These are phyloP conservation scores for Lasiodiplodia gonubiensis DNA, from an alignment of 2,329 filamentous ascomycete species.

Conservation along the genomic window DNA sequence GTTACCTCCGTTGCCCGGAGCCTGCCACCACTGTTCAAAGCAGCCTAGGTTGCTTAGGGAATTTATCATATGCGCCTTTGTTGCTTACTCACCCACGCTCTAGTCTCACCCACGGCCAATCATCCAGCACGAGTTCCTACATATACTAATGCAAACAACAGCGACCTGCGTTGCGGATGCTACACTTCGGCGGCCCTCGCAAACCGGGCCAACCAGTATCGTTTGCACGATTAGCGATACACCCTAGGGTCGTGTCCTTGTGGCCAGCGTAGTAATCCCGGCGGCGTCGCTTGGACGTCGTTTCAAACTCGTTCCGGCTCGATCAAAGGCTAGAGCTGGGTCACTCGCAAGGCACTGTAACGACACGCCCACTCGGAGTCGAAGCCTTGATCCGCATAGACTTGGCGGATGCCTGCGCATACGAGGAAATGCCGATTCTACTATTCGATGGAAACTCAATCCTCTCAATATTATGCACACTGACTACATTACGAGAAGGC, in stretches of 20 bases:
- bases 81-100: slow-evolving; percentile 25
- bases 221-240: slow-evolving; percentile 21
- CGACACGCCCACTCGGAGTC: slow-evolving; percentile 3
- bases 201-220: slow-evolving; percentile 14
- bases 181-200: slow-evolving; percentile 7
- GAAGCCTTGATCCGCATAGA: neutral
- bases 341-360: neutral
- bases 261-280: slow-evolving; percentile 17
- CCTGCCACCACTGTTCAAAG: slow-evolving; percentile 10
- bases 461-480: neutral
- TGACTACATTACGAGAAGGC: neutral
- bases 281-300: slow-evolving; percentile 2
- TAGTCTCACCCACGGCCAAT: slow-evolving; percentile 22
- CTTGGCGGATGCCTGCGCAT: neutral
- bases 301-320: slow-evolving; percentile 7
- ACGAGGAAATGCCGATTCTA: neutral
- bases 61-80: slow-evolving; percentile 23
- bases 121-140: slow-evolving; percentile 27
- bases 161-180: slow-evolving; percentile 25
- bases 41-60: slow-evolving; percentile 14
- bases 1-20: neutral
- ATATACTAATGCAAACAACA: slow-evolving; percentile 24
- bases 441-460: neutral
- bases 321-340: neutral
- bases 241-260: neutral